A percentile compares a stretch with the other conserved stretches of the same genome.
These are phyloP conservation scores for Ramaria rubella DNA, from an alignment of 768 basidiomycete genomes.

Conservation along the genomic window DNA sequence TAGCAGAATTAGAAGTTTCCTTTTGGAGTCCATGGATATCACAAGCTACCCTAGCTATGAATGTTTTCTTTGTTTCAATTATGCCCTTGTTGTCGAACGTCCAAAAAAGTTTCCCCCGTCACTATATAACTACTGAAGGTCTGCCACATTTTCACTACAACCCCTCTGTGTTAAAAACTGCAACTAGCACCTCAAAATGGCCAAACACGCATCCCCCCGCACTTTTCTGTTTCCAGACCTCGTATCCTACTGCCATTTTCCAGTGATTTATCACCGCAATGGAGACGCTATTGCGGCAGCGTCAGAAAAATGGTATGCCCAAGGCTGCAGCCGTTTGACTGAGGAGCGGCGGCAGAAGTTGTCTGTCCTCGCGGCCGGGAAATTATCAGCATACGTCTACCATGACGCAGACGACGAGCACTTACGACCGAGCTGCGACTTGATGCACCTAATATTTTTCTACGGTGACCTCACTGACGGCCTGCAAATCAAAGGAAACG, in stretches of 20 bases:
- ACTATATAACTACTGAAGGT: no score
- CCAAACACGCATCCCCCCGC: no score
- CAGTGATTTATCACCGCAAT: slow-evolving; percentile 36
- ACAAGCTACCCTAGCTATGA: no score
- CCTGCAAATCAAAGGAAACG: slow-evolving; percentile 10
- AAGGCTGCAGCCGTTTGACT: background rate
- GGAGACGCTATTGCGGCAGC: slow-evolving; percentile 42
- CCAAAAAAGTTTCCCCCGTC: no score
- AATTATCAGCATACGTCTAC: slow-evolving; percentile 62
- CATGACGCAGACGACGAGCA: slow-evolving; percentile 47
- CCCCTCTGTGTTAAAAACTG: no score
- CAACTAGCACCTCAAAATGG: no score
- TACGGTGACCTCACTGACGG: slow-evolving; percentile 14
- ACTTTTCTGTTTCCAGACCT: slow-evolving; percentile 17
- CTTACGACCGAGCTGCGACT: slow-evolving; percentile 61
- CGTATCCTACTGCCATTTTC: slow-evolving; percentile 44
- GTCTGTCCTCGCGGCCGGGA: slow-evolving; percentile 55
- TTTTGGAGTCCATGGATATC: no score
- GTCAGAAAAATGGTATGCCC: slow-evolving; percentile 38
- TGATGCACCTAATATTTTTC: slow-evolving; percentile 45
- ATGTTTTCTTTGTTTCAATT: no score
- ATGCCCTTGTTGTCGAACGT: no score
- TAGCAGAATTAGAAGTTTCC: no score
- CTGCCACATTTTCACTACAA: no score
- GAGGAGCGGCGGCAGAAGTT: slow-evolving; percentile 28